These are phyloP conservation scores for Amoebophrya sp. DNA, from an alignment of 169 alveolate species.

Conservation along the genomic window DNA sequence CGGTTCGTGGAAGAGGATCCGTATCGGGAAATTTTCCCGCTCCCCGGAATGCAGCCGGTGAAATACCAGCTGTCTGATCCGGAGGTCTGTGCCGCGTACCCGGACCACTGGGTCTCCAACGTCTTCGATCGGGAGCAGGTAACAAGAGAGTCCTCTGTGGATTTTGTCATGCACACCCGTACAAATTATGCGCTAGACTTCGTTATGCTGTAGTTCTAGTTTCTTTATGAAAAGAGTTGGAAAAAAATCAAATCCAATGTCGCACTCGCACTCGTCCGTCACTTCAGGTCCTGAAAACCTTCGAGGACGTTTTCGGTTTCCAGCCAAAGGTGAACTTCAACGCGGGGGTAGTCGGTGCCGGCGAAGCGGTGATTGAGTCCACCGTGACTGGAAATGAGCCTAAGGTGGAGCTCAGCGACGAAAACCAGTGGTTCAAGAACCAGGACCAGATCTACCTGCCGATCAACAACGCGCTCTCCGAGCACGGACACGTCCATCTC, in stretches of 20 bases:
- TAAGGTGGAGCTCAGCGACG: not conserved
- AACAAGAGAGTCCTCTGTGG: no score
- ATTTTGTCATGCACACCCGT: no score
- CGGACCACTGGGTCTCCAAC: not conserved
- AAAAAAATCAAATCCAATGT: no score
- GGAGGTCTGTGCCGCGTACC: not conserved
- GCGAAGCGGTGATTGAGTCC: not conserved
- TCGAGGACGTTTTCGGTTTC: not conserved
- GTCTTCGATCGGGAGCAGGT: not conserved
- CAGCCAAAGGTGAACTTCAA: not conserved
- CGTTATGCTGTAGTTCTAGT: no score
- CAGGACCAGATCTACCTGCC: slow-evolving; percentile 39
- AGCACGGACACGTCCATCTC: slow-evolving; percentile 34
- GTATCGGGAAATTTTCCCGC: not conserved
- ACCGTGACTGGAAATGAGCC: not conserved
- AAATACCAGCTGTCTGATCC: not conserved
- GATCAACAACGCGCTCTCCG: slow-evolving; percentile 46
- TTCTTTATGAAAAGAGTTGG: no score
- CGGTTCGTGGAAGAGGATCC: not conserved
- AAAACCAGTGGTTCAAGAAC: not conserved
- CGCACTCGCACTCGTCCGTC: no score
- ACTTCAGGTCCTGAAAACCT: not conserved
- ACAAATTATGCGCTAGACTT: no score
- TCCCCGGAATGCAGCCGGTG: not conserved
- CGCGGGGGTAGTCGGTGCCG: not conserved